phyloP scores from a whole-genome alignment of 2,329 filamentous ascomycete species.

The Fusarium miscanthi region DNA sequence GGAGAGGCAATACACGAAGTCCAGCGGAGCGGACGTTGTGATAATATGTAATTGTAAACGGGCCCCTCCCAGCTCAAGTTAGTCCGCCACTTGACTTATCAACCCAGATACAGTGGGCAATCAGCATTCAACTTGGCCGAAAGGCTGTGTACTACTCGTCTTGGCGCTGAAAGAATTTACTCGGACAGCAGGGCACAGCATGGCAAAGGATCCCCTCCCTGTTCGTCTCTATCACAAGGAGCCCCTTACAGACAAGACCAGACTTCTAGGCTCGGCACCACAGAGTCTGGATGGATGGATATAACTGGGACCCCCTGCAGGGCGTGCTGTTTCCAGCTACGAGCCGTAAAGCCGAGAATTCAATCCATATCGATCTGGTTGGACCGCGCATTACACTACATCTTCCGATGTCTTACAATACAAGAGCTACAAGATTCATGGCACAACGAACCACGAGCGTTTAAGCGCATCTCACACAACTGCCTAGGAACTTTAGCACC shows the following conservation, averaged over 20 bases:
- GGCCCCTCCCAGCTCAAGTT: not conserved
- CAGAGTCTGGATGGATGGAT: conserved; percentile 12
- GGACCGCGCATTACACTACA: not conserved
- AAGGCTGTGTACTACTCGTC: not conserved
- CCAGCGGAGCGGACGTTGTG: conserved; percentile 35
- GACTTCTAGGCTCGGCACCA: not conserved
- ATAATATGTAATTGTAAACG: conserved; percentile 41
- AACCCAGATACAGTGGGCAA: conserved; percentile 9
- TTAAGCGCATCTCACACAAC: conserved; percentile 11
- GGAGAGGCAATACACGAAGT: conserved; percentile 9
- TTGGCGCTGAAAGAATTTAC: conserved; percentile 16
- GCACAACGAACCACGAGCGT: conserved; percentile 24
- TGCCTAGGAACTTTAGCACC: not conserved
- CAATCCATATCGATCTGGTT: conserved; percentile 24
- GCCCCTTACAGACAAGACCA: conserved; percentile 16
- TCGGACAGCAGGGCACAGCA: not conserved
- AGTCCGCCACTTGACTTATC: conserved; percentile 8
- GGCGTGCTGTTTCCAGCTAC: conserved; percentile 18
- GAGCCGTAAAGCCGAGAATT: conserved; percentile 22
- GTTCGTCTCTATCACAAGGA: conserved; percentile 3
- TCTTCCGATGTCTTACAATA: conserved; percentile 13
- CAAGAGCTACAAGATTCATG: conserved; percentile 5
- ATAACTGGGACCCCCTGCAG: conserved; percentile 5
- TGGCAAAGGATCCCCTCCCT: conserved; percentile 2
- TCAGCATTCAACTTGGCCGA: conserved; percentile 3